phyloP scores from a whole-genome alignment of 2,329 filamentous ascomycete genomes.

The Knufia petricola region DNA sequence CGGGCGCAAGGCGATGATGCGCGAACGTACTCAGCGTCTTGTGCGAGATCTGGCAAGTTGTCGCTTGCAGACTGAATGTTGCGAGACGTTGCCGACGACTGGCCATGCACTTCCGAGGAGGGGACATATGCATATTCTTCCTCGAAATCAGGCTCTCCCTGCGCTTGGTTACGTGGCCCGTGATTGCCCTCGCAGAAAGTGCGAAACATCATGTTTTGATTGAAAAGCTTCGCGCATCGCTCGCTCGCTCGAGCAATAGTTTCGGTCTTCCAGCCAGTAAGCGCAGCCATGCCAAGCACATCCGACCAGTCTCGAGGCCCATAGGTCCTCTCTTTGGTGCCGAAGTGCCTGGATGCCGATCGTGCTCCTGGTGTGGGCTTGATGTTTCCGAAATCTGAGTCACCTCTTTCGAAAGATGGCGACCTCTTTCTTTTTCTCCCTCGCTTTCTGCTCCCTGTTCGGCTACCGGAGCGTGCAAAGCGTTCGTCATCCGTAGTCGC shows the following conservation, averaged over 20 bases:
- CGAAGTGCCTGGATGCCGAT: neutral
- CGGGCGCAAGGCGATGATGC: constrained; percentile 9
- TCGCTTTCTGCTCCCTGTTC: neutral
- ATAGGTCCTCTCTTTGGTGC: constrained; percentile 14
- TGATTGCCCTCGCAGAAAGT: constrained; percentile 40
- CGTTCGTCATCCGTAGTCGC: neutral
- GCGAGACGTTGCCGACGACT: neutral
- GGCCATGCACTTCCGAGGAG: too few relatives aligned
- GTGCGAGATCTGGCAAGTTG: neutral
- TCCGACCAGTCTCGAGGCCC: constrained; percentile 71
- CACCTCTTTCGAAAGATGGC: neutral
- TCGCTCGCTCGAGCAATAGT: constrained; percentile 60
- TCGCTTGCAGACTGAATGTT: neutral
- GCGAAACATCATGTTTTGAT: constrained; percentile 57
- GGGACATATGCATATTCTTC: constrained; percentile 5
- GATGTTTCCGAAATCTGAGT: neutral
- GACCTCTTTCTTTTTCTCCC: constrained; percentile 2
- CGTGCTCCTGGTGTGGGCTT: neutral
- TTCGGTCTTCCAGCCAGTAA: constrained; percentile 57
- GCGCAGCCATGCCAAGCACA: constrained; percentile 65
- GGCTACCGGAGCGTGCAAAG: neutral
- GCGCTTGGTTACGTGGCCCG: constrained; percentile 3
- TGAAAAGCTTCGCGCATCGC: constrained; percentile 68
- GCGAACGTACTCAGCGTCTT: neutral
- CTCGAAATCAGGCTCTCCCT: neutral